These are phyloP conservation scores for Fusarium papillatum DNA, from an alignment of 2,329 filamentous ascomycete genomes.

Conservation along the genomic window DNA sequence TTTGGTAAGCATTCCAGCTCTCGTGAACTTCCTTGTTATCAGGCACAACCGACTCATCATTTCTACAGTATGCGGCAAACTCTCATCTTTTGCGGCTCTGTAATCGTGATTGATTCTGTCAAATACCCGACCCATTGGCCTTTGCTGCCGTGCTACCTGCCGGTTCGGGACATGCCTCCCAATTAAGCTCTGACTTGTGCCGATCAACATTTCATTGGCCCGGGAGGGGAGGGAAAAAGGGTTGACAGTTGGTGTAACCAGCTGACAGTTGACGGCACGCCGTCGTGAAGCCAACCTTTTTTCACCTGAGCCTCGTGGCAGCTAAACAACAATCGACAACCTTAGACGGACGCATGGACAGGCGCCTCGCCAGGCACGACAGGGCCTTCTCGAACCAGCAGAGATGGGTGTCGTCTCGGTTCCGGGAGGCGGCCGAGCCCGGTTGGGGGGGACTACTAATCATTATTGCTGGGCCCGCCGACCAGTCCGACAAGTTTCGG, in stretches of 20 bases:
- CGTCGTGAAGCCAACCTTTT: slow-evolving; percentile 11
- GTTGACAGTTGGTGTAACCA: slow-evolving; percentile 10
- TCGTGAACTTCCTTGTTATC: slow-evolving; percentile 1
- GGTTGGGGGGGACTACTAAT: slow-evolving; percentile 6
- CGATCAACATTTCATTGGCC: slow-evolving; percentile 6
- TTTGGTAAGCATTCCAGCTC: slow-evolving; percentile 37
- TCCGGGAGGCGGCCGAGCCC: slow-evolving; percentile 21
- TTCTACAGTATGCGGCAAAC: neutral
- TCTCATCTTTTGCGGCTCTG: neutral
- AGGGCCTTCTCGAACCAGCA: slow-evolving; percentile 19
- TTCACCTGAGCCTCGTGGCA: slow-evolving; percentile 30
- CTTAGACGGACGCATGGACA: slow-evolving; percentile 11
- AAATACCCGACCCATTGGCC: neutral
- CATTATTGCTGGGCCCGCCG: slow-evolving; percentile 5
- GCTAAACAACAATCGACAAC: neutral
- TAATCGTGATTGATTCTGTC: neutral
- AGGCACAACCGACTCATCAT: slow-evolving; percentile 9
- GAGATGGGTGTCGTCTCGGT: slow-evolving; percentile 17
- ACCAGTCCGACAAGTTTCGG: slow-evolving; percentile 34
- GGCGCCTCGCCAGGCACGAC: slow-evolving; percentile 26
- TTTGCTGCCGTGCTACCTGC: slow-evolving; percentile 7
- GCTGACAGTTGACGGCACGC: slow-evolving; percentile 20
- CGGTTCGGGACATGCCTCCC: neutral
- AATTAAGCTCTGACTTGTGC: slow-evolving; percentile 2
- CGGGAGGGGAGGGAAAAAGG: neutral